A percentile compares a stretch with the other conserved stretches of the same genome.
phyloP scores from a whole-genome alignment of 768 basidiomycete species.

The Dictyophora rubrovolvata region DNA sequence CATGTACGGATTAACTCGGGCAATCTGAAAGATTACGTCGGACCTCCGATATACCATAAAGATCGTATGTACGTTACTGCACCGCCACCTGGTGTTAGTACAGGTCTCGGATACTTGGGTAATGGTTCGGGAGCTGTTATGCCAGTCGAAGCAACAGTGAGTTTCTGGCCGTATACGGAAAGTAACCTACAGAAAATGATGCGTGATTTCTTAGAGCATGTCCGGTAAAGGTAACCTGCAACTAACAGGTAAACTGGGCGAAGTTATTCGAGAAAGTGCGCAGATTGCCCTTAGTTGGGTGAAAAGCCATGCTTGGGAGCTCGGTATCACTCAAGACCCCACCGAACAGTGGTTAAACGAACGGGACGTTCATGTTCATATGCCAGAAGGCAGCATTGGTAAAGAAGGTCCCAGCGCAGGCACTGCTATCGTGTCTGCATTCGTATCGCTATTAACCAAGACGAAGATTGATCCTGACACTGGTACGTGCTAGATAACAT shows the following conservation, averaged over 20 bases:
- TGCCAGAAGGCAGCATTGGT: conserved; percentile 89
- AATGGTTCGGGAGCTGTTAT: conserved; percentile 96
- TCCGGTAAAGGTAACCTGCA: conserved; percentile 90
- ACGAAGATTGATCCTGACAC: conserved; percentile 79
- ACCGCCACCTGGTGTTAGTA: conserved; percentile 88
- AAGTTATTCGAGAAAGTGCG: conserved; percentile 94
- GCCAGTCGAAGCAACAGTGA: conserved; percentile 90
- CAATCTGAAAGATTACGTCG: conserved; percentile 93
- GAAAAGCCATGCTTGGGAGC: conserved; percentile 77
- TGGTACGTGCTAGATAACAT: conserved; percentile 38
- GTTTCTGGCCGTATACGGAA: conserved; percentile 19
- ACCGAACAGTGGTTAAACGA: conserved; percentile 77
- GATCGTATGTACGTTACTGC: conserved; percentile 76
- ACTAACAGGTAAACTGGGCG: conserved; percentile 93
- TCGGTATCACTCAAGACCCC: conserved; percentile 69
- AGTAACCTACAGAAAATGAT: not conserved
- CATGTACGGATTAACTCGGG: conserved; percentile 76
- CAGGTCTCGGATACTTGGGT: conserved; percentile 90
- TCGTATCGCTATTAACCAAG: conserved; percentile 86
- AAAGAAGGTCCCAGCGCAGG: conserved; percentile 98
- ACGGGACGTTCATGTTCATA: conserved; percentile 88
- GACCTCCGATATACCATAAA: conserved; percentile 90
- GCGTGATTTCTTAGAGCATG: conserved; percentile 57
- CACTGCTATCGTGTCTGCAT: conserved; percentile 83
- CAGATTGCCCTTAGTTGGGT: conserved; percentile 94